These are phyloP conservation scores for Prillingera fragicola DNA, from an alignment of 1,284 basidiomycete species.

Conservation along the genomic window DNA sequence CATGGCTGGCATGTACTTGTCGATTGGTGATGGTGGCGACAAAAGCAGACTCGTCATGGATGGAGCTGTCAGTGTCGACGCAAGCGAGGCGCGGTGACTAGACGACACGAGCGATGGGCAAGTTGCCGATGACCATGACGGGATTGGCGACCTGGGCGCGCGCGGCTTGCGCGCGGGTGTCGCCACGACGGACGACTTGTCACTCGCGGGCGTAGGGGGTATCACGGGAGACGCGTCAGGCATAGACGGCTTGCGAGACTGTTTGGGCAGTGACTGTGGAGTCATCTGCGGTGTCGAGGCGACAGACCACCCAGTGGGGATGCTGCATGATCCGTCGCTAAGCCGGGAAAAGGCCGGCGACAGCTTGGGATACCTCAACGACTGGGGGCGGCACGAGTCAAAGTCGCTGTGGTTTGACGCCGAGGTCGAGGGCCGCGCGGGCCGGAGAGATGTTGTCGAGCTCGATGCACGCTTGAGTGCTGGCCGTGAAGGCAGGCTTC, in stretches of 20 bases:
- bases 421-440: background rate
- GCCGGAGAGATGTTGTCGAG: background rate
- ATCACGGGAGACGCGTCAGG: background rate
- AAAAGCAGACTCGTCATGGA: conserved; percentile 15
- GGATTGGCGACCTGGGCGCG: conserved; percentile 13
- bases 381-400: conserved; percentile 19
- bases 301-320: background rate
- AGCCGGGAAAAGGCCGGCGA: conserved; percentile 20
- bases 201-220: background rate
- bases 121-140: conserved; percentile 18
- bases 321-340: conserved; percentile 11
- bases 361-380: conserved; percentile 21
- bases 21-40: conserved; percentile 14
- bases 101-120: conserved; percentile 17
- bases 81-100: conserved; percentile 18
- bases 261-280: background rate
- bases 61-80: conserved; percentile 18
- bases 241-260: background rate
- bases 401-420: conserved; percentile 11
- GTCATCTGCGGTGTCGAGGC: background rate
- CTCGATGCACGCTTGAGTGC: conserved; percentile 6
- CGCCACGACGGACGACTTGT: background rate
- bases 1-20: too few relatives aligned
- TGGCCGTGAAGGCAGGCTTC: background rate
- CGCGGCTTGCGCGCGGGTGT: conserved; percentile 10